These are phyloP conservation scores for Talaromyces sp. DNA, from an alignment of 2,329 filamentous ascomycete genomes.

Conservation along the genomic window DNA sequence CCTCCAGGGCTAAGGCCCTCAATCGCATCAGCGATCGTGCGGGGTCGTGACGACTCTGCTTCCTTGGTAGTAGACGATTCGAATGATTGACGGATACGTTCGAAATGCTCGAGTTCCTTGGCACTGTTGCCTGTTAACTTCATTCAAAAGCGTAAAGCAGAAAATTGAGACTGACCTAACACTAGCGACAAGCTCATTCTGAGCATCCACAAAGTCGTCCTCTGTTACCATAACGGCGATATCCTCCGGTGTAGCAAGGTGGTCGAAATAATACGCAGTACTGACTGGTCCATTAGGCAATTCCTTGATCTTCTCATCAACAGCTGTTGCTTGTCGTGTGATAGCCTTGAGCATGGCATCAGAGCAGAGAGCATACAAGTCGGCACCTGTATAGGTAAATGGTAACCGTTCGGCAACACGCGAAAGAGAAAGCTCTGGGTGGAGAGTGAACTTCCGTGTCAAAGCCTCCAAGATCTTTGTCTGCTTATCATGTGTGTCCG, in stretches of 20 bases:
- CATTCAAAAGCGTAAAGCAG: not conserved
- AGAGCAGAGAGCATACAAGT: conserved; percentile 94
- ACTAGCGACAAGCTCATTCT: conserved; percentile 81
- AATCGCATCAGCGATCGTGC: conserved; percentile 36
- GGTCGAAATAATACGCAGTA: conserved; percentile 94
- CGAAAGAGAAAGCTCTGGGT: conserved; percentile 69
- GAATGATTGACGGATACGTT: conserved; percentile 74
- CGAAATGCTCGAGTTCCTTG: conserved; percentile 88
- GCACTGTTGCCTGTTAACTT: conserved; percentile 51
- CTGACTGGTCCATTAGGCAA: conserved; percentile 59
- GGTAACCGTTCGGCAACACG: conserved; percentile 72
- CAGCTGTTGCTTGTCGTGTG: conserved; percentile 75
- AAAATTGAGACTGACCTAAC: conserved; percentile 50
- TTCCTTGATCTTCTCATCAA: conserved; percentile 74
- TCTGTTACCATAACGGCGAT: conserved; percentile 83
- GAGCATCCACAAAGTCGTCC: conserved; percentile 76
- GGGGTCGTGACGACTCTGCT: conserved; percentile 26
- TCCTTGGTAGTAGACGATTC: conserved; percentile 56
- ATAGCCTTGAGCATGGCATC: conserved; percentile 99
- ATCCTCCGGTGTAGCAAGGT: conserved; percentile 76
- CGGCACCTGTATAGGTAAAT: conserved; percentile 94
- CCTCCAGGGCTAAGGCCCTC: conserved; percentile 30
- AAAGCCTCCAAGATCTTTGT: conserved; percentile 88
- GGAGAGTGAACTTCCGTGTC: conserved; percentile 87
- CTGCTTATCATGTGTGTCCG: conserved; percentile 95